These are phyloP conservation scores for Botrytis aclada DNA, from an alignment of 2,329 filamentous ascomycete species.

Conservation along the genomic window DNA sequence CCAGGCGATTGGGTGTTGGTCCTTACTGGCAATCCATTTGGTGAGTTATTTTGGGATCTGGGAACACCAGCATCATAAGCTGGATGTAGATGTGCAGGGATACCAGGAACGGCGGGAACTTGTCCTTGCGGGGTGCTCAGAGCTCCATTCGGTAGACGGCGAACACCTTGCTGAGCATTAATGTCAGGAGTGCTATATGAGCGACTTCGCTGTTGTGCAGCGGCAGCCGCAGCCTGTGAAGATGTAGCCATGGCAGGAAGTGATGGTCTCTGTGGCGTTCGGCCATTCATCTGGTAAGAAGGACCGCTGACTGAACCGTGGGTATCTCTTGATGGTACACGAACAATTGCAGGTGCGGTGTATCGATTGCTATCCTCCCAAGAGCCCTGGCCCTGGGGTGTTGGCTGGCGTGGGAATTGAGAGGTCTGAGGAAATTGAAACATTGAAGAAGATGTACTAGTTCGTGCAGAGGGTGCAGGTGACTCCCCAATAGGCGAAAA, in stretches of 20 bases:
- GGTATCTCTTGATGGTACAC: constrained; percentile 75
- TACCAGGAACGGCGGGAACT: constrained; percentile 72
- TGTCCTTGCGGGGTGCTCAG: constrained; percentile 36
- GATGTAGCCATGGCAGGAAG: constrained; percentile 66
- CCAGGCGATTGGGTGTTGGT: constrained; percentile 70
- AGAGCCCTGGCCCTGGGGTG: constrained; percentile 61
- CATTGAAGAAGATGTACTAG: constrained; percentile 45
- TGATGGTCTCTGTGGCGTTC: constrained; percentile 73
- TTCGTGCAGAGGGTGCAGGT: constrained; percentile 61
- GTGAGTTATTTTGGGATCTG: constrained; percentile 79
- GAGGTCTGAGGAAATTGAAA: constrained; percentile 74
- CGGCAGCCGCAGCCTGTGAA: constrained; percentile 42
- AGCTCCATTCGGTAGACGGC: constrained; percentile 53
- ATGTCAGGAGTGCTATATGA: constrained; percentile 97
- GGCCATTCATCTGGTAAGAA: constrained; percentile 58
- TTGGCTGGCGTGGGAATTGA: constrained; percentile 72
- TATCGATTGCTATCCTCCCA: constrained; percentile 78
- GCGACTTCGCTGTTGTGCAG: constrained; percentile 66
- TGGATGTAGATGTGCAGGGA: constrained; percentile 65
- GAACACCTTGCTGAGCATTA: constrained; percentile 56
- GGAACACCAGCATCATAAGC: constrained; percentile 62
- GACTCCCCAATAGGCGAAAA: constrained; percentile 87
- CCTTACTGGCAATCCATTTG: constrained; percentile 64
- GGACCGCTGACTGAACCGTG: constrained; percentile 51
- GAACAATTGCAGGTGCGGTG: constrained; percentile 82